Conservation (phyloP, 371 early-diverging fungal genomes). For the Blakeslea trispora region DNA sequence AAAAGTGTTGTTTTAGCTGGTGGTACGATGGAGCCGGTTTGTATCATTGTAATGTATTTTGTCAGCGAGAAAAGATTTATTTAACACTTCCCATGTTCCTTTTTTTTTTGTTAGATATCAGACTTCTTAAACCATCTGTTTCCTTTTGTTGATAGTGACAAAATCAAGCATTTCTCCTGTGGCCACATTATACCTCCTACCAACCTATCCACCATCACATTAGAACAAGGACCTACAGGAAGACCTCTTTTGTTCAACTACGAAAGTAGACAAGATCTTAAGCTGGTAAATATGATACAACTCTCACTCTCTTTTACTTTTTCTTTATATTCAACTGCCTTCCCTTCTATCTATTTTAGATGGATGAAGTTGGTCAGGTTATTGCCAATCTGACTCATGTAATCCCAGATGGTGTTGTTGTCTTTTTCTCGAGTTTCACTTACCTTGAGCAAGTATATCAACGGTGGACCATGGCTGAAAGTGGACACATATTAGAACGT, state of each 20-base stretch:
- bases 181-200: constrained; percentile 77
- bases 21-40: constrained; percentile 95
- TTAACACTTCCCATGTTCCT: too few species aligned
- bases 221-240: constrained; percentile 68
- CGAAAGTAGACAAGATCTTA: constrained; percentile 59
- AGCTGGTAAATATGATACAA: constrained; percentile 50
- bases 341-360: constrained; percentile 48
- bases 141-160: constrained; percentile 43
- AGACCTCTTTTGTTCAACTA: constrained; percentile 70
- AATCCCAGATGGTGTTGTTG: constrained; percentile 93
- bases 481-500: constrained; percentile 41
- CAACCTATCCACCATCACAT: constrained; percentile 64
- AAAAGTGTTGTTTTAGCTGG: constrained; percentile 90
- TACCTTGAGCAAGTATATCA: constrained; percentile 73
- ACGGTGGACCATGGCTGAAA: constrained; percentile 51
- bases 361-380: constrained; percentile 72
- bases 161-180: constrained; percentile 70
- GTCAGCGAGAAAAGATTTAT: too few species aligned
- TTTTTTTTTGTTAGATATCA: constrained; percentile 27
- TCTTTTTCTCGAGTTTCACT: constrained; percentile 92
- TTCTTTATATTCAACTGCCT: background rate
- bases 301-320: background rate
- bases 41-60: too few species aligned
- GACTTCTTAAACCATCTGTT: constrained; percentile 57
- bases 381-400: constrained; percentile 76